Evolutionary conservation across 352 stramenopile species (phyloP).

Genomic region (Phytophthora crassamura): DNA sequence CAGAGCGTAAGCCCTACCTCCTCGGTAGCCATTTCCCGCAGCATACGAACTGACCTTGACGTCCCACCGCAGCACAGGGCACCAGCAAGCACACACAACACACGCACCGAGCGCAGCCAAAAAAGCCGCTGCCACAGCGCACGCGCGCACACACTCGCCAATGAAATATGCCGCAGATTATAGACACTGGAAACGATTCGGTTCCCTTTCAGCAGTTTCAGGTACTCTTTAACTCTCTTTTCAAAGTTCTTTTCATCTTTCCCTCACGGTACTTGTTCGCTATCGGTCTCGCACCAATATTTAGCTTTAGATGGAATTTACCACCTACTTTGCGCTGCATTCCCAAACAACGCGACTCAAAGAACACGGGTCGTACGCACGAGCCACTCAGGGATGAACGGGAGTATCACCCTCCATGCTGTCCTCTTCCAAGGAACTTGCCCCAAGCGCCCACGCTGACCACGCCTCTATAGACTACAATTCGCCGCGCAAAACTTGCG

Average conservation of each 20-base stretch:
- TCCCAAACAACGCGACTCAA: slow-evolving; percentile 89
- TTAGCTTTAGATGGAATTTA: slow-evolving; percentile 93
- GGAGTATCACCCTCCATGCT: slow-evolving; percentile 89
- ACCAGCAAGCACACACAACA: slow-evolving; percentile 29
- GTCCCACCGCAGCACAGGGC: slow-evolving; percentile 31
- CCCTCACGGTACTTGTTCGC: slow-evolving; percentile 80
- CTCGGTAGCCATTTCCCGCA: slow-evolving; percentile 31
- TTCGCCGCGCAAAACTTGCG: no score
- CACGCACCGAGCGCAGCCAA: slow-evolving; percentile 18
- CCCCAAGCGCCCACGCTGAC: no score
- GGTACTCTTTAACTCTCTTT: slow-evolving; percentile 93
- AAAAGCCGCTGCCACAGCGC: slow-evolving; percentile 10
- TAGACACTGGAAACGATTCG: slow-evolving; percentile 61
- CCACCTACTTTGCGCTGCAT: slow-evolving; percentile 84
- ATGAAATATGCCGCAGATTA: slow-evolving; percentile 37
- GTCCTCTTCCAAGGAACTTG: no score
- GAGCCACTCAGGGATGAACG: slow-evolving; percentile 56
- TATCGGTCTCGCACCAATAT: slow-evolving; percentile 90
- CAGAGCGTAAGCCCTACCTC: slow-evolving; percentile 24
- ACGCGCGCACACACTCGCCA: slow-evolving; percentile 25
- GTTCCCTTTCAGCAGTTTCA: slow-evolving; percentile 89
- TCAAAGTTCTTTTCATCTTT: slow-evolving; percentile 91
- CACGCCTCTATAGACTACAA: no score
- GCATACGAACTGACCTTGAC: slow-evolving; percentile 35
- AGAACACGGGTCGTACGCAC: slow-evolving; percentile 61